These are phyloP conservation scores for Circinella minor DNA, from an alignment of 371 early-diverging fungal genomes.

Conservation along the genomic window DNA sequence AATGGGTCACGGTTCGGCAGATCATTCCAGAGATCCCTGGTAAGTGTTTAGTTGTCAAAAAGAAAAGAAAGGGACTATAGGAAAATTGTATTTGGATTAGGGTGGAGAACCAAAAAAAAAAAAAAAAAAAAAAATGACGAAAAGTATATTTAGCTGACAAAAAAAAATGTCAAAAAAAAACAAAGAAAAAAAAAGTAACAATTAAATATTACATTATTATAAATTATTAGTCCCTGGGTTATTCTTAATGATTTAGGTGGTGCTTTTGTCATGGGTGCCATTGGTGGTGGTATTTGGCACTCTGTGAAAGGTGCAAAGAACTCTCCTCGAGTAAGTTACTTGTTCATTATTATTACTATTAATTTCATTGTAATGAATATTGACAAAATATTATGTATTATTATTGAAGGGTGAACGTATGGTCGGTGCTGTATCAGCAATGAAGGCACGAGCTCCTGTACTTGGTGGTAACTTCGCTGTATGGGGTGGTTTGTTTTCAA, in stretches of 20 bases:
- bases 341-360: no score
- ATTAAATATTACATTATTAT: neutral
- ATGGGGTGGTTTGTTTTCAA: constrained; percentile 97
- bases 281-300: constrained; percentile 96
- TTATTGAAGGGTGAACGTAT: constrained; percentile 81
- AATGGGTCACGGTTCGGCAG: constrained; percentile 53
- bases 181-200: neutral
- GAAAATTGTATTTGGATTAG: no score
- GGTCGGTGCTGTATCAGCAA: constrained; percentile 82
- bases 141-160: neutral
- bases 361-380: no score
- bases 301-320: constrained; percentile 96
- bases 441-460: constrained; percentile 95
- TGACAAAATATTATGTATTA: constrained; percentile 2
- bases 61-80: neutral
- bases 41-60: constrained; percentile 18
- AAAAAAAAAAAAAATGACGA: neutral
- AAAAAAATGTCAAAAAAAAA: neutral
- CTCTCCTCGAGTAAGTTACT: constrained; percentile 79
- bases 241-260: constrained; percentile 96
- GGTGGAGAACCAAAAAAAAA: neutral
- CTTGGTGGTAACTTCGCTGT: constrained; percentile 97
- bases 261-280: constrained; percentile 97
- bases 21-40: constrained; percentile 59
- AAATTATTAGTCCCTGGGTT: constrained; percentile 82